A percentile compares a stretch with the other conserved stretches of the same genome.
phyloP scores from a whole-genome alignment of 169 alveolate genomes.

The Babesia divergens region DNA sequence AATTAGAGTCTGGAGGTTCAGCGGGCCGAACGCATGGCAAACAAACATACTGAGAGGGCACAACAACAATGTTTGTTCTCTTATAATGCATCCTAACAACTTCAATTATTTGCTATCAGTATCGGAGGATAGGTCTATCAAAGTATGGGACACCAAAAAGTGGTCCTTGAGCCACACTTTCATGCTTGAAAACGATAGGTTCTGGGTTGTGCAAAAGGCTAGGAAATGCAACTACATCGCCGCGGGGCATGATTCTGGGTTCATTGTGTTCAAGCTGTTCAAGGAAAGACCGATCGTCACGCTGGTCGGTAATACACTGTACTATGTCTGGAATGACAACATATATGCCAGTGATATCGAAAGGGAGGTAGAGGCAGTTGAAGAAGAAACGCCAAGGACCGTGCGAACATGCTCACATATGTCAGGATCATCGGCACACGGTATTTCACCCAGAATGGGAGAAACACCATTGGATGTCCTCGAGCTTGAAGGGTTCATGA shows the following conservation, averaged over 20 bases:
- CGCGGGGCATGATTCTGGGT: conserved; percentile 93
- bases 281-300: conserved; percentile 53
- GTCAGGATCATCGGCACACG: not conserved
- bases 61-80: conserved; percentile 90
- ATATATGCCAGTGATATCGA: conserved; percentile 48
- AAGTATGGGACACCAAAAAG: conserved; percentile 92
- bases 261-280: conserved; percentile 63
- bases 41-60: conserved; percentile 92
- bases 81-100: conserved; percentile 87
- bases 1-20: conserved; percentile 91
- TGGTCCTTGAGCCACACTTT: conserved; percentile 85
- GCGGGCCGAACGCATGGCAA: conserved; percentile 90
- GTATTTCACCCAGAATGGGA: not conserved
- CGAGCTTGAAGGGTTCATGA: not conserved
- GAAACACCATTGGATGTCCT: not conserved
- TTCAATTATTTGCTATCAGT: conserved; percentile 84
- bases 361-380: conserved; percentile 15
- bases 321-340: conserved; percentile 49
- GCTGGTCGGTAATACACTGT: conserved; percentile 28
- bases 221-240: conserved; percentile 87
- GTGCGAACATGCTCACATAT: not conserved
- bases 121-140: conserved; percentile 91
- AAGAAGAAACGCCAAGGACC: not conserved
- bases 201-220: conserved; percentile 89
- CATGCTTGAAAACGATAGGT: conserved; percentile 90